Evolutionary conservation across 2,329 filamentous ascomycete genomes (phyloP), one percentile per base, ranked within the genome.

Genomic region (Microdochium nivale): DNA sequence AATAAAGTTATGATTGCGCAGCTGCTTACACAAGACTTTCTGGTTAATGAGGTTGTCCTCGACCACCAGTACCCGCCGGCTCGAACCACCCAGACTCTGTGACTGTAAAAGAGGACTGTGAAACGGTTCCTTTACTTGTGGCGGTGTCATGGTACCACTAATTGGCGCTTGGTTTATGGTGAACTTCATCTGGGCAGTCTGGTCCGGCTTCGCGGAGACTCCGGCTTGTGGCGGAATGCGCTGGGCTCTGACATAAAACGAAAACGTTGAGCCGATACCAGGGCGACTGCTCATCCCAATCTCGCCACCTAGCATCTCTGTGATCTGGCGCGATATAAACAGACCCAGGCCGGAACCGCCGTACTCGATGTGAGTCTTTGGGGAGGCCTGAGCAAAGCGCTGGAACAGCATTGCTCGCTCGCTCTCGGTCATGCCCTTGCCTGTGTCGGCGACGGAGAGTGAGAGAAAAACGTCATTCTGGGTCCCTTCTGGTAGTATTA

Each of bases 251-350:
- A 90, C 79, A 64, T 87, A 90, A 64, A 91, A 90, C 0, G 82
- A 83, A 66, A 90, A 90, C 0, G 81, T 88, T 55, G 83, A 87
- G 1, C 87, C 87, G n/a, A 81, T 77, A 1, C 84, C 86, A 2
- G 80, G 74, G 55, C 81, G 72, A n/a, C 83, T 86, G 1, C 79
- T 74, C 5, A 92, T 84, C 2, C 87, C 88, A 47, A 94, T 90
- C 54, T 88, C 83, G 3, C 88, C 88, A 21, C 87, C 87, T 63
- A 91, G 87, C 11, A 92, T 71, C 62, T 92, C 88, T 0, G 87
- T 88, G n/a, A 94, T 74, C 51, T 88, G 81, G 24, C 87, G 78
- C 35, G 84, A 88, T 56, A 92, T 91, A 65, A 90, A 92, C 0
- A 92, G 72, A 0, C 88, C 88, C 1, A 94, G 75, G 0, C 88